phyloP scores from a whole-genome alignment of 331 rosid species.

The Rosa hybrid region DNA sequence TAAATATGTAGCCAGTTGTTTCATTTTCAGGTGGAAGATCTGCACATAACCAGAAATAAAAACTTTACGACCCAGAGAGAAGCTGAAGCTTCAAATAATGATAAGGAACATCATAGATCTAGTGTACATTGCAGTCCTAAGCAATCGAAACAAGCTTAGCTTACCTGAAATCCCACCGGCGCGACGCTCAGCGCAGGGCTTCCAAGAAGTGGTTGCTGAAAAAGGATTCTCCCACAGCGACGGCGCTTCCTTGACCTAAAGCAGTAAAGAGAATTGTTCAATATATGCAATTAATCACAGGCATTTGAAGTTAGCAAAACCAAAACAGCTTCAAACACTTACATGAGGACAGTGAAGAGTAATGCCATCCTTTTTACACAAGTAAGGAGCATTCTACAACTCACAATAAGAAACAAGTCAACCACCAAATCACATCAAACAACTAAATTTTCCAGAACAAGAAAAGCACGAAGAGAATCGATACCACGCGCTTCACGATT shows the following conservation, averaged over 20 bases:
- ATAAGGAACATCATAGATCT: not conserved
- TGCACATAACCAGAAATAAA: slow-evolving; percentile 33
- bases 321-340: slow-evolving; percentile 38
- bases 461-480: slow-evolving; percentile 1
- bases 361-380: slow-evolving; percentile 91
- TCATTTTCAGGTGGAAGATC: slow-evolving; percentile 85
- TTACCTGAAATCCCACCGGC: slow-evolving; percentile 77
- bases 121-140: not conserved
- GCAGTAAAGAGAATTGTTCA: not conserved
- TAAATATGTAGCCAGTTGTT: slow-evolving; percentile 91
- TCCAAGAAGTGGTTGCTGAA: slow-evolving; percentile 96
- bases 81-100: not conserved
- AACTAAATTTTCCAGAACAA: not conserved
- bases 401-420: not conserved
- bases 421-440: not conserved
- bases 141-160: not conserved
- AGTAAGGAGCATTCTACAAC: slow-evolving; percentile 80
- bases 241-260: slow-evolving; percentile 83
- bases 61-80: not conserved
- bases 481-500: slow-evolving; percentile 63
- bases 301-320: slow-evolving; percentile 10
- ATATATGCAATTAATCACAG: not conserved
- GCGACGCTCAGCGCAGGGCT: slow-evolving; percentile 95
- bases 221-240: slow-evolving; percentile 98
- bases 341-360: slow-evolving; percentile 94